Conservation (phyloP, 345 rosid species). For the Pugionium dolabratum region DNA sequence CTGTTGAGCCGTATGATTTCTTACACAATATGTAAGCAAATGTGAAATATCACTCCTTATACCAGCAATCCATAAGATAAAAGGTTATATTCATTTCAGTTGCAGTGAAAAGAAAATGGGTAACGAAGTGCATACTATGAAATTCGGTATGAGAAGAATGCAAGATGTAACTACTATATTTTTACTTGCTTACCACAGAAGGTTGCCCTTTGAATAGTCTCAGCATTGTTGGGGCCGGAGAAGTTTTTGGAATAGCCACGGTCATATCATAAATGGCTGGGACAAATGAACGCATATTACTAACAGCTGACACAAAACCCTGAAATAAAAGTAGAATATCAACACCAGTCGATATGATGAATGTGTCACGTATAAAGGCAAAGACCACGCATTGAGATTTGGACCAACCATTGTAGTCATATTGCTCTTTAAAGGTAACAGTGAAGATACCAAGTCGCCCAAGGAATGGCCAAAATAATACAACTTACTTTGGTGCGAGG, state of each 20-base stretch:
- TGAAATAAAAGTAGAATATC: conserved; percentile 41
- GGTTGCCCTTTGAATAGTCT: conserved; percentile 81
- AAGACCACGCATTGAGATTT: conserved; percentile 24
- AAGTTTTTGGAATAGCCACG: conserved; percentile 69
- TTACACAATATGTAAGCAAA: conserved; percentile 15
- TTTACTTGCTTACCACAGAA: conserved; percentile 69
- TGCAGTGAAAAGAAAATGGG: conserved; percentile 8
- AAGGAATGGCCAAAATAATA: conserved; percentile 3
- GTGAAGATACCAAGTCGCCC: conserved; percentile 19
- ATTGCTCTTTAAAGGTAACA: conserved; percentile 4
- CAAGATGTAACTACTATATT: conserved; percentile 9
- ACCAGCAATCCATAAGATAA: neutral
- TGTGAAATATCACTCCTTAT: neutral
- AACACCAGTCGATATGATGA: conserved; percentile 11
- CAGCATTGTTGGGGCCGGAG: conserved; percentile 80
- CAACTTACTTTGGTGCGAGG: conserved; percentile 91
- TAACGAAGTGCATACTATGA: conserved; percentile 15
- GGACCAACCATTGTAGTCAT: conserved; percentile 16
- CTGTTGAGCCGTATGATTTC: conserved; percentile 6
- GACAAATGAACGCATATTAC: conserved; percentile 88
- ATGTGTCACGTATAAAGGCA: neutral
- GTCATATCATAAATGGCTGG: conserved; percentile 95
- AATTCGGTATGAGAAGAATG: conserved; percentile 10
- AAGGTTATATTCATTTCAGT: neutral
- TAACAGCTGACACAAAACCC: conserved; percentile 97